Evolutionary conservation across 2,329 filamentous ascomycete genomes (phyloP), one percentile per base, ranked within the genome.

Genomic region (Nothopassalora personata): DNA sequence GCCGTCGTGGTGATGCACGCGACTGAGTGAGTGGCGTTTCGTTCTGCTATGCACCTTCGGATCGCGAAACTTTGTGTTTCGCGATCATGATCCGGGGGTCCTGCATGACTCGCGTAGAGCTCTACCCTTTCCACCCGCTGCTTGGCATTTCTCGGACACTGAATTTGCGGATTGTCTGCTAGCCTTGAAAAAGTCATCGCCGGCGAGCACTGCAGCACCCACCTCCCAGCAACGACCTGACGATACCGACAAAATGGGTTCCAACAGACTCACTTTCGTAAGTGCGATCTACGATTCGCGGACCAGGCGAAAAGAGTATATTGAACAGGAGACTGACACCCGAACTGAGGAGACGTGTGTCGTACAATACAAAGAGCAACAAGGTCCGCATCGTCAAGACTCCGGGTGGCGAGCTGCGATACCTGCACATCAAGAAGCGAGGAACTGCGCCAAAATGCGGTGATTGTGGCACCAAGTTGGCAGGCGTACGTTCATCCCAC

Each of bases 361-460:
- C 80, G 71, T 99, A 97, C 90, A 97, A 97, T 88, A 97, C 93
- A 79, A 84, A 84, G 78, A 96, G 90, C 79, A 97, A 99, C 89
- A 91, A 91, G 81, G 93, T 94, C 79, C 89, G 94, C 77, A 85
- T 95, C 75, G 80, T 96, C 81, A 94, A 94, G 86, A 99, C 94
- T 71, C 94, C 95, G 71, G 95, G 94, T 79, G 94, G 94, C 79
- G 86, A 93, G 79, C 87, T 96, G 75, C 88, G 94, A 79, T 88
- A 96, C 77, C 89, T 97, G 73, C 93, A 99, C 88, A 92, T 97
- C 85, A 97, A 97, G 90, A 99, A 99, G 91, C 90, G 88, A 79
- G 94, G 92, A 73, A 96, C 91, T 78, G 89, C 92, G 68, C 94
- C 94, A 77, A 99, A 99, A 86, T 99, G 94, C 79, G 90, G 95